Conservation (phyloP, 1,284 basidiomycete species). For the Trichosporon sp. region DNA sequence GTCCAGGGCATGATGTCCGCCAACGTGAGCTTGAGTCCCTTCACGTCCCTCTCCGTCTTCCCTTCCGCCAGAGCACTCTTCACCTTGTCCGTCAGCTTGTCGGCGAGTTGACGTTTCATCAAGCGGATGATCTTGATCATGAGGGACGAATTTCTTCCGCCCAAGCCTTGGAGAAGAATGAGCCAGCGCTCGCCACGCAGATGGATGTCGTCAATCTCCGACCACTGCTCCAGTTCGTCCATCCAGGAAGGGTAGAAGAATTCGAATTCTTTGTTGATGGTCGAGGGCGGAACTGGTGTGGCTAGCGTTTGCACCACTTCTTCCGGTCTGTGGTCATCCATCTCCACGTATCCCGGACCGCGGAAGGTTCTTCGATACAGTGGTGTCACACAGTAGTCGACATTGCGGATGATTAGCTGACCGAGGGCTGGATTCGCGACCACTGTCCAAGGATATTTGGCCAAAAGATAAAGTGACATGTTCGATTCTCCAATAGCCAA, state of each 20-base stretch:
- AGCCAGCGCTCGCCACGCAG: slow-evolving; percentile 59
- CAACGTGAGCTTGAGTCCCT: slow-evolving; percentile 23
- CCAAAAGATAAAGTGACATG: slow-evolving; percentile 70
- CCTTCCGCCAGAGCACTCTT: neutral
- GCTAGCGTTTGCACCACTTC: slow-evolving; percentile 53
- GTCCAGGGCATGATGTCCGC: slow-evolving; percentile 59
- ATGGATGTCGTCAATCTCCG: slow-evolving; percentile 59
- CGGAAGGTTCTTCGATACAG: slow-evolving; percentile 55
- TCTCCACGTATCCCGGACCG: neutral
- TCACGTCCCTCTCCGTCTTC: slow-evolving; percentile 9
- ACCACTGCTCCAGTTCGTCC: slow-evolving; percentile 63
- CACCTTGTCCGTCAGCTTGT: slow-evolving; percentile 25
- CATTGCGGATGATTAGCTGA: slow-evolving; percentile 70
- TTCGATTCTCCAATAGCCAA: slow-evolving; percentile 77
- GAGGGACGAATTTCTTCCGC: slow-evolving; percentile 63
- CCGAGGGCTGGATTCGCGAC: slow-evolving; percentile 75
- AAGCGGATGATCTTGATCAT: slow-evolving; percentile 60
- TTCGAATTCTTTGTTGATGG: slow-evolving; percentile 63
- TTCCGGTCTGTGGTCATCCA: slow-evolving; percentile 6
- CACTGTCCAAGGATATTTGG: slow-evolving; percentile 78
- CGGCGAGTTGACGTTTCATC: slow-evolving; percentile 52
- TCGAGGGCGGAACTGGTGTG: slow-evolving; percentile 69
- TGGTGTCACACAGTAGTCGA: slow-evolving; percentile 62
- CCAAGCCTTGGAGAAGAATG: slow-evolving; percentile 66
- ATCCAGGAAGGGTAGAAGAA: slow-evolving; percentile 87